Conservation (phyloP, 495 filamentous ascomycete genomes). For the Hypoxylon subgilvum region DNA sequence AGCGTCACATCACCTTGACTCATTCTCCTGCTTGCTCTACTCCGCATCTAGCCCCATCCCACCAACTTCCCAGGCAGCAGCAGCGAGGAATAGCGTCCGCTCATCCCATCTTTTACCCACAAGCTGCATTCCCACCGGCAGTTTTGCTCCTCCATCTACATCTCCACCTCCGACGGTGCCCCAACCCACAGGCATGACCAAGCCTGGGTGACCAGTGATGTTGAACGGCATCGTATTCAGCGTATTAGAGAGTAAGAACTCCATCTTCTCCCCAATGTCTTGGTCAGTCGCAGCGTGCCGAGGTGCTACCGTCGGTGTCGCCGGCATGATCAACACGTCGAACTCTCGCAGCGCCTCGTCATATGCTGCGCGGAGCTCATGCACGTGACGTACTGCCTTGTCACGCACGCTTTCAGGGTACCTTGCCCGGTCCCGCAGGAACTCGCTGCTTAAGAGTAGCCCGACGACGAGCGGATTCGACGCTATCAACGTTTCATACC, state of each 20-base stretch:
- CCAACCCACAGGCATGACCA: conserved; percentile 57
- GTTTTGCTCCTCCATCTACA: conserved; percentile 24
- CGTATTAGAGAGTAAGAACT: conserved; percentile 49
- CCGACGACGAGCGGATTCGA: conserved; percentile 45
- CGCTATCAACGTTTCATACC: conserved; percentile 43
- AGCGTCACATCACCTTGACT: too few relatives aligned
- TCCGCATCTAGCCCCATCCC: conserved; percentile 27
- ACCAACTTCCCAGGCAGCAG: conserved; percentile 52
- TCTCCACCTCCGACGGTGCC: conserved; percentile 43
- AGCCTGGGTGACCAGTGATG: conserved; percentile 60
- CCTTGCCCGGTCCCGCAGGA: conserved; percentile 33
- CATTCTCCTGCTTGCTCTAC: too few relatives aligned
- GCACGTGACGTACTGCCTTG: conserved; percentile 52
- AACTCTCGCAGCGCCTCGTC: conserved; percentile 47
- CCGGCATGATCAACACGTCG: conserved; percentile 57
- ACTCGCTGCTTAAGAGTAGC: conserved; percentile 43
- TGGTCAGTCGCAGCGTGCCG: conserved; percentile 11
- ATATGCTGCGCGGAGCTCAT: conserved; percentile 54
- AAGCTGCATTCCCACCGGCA: conserved; percentile 61
- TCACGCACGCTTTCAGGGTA: conserved; percentile 38
- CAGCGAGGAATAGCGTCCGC: conserved; percentile 44
- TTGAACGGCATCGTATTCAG: conserved; percentile 61
- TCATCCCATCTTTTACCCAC: conserved; percentile 54
- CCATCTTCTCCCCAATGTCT: conserved; percentile 37
- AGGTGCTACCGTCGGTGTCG: conserved; percentile 50